Evolutionary conservation across 176 grass and related monocot species (phyloP).

Genomic region (Aegilops longissima): DNA sequence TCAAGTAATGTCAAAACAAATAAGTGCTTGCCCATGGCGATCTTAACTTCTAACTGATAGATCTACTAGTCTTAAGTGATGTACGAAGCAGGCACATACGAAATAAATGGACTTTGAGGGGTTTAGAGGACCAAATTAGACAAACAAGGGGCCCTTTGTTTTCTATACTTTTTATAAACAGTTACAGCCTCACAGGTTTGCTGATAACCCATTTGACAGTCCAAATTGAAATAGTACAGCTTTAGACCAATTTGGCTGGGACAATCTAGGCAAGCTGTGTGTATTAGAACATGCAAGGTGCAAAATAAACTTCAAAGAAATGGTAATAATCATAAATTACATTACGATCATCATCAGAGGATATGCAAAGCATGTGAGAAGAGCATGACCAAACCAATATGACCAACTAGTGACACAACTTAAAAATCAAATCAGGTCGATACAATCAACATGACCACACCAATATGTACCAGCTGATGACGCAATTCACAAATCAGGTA

Average conservation of each 20-base stretch:
- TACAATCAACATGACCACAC: constrained; percentile 5
- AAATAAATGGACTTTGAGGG: neutral
- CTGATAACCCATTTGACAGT: neutral
- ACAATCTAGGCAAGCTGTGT: neutral
- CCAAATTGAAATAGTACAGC: neutral
- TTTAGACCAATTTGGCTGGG: neutral
- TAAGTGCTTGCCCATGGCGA: neutral
- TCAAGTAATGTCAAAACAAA: neutral
- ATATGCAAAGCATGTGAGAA: constrained; percentile 4
- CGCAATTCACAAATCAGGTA: constrained; percentile 1
- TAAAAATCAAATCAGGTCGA: constrained; percentile 18
- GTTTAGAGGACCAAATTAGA: neutral
- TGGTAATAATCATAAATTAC: neutral
- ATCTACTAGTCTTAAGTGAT: neutral
- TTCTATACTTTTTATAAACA: neutral
- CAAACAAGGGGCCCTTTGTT: neutral
- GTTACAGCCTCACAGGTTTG: neutral
- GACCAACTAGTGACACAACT: neutral
- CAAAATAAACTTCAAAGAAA: neutral
- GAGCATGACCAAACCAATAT: neutral
- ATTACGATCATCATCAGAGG: constrained; percentile 17
- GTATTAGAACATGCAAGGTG: neutral
- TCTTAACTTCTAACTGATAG: neutral
- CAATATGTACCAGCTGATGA: neutral
- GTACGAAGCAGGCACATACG: neutral